Conservation (phyloP, 495 filamentous ascomycete species). For the Parmelia sp. region DNA sequence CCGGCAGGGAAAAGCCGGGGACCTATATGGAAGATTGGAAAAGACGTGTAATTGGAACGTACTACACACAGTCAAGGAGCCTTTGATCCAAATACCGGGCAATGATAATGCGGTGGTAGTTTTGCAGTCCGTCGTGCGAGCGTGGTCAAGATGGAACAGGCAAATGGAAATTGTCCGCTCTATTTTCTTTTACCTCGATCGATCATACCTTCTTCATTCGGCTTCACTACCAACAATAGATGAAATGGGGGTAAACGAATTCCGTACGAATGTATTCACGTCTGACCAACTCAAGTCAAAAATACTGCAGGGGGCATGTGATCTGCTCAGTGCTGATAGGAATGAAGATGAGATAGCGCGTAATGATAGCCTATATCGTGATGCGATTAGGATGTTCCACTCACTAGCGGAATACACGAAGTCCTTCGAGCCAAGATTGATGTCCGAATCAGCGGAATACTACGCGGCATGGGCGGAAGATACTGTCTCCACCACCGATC, state of each 20-base stretch:
- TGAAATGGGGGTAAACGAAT: constrained; percentile 52
- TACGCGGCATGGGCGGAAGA: constrained; percentile 59
- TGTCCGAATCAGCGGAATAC: constrained; percentile 58
- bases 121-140: constrained; percentile 55
- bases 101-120: constrained; percentile 53
- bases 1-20: constrained; percentile 60
- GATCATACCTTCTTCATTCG: constrained; percentile 72
- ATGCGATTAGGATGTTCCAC: constrained; percentile 73
- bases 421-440: constrained; percentile 71
- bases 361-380: constrained; percentile 54
- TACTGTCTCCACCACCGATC: constrained; percentile 46
- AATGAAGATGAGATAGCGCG: constrained; percentile 39
- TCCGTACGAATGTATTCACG: constrained; percentile 50
- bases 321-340: constrained; percentile 69
- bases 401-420: constrained; percentile 69
- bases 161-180: constrained; percentile 72
- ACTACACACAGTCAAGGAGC: constrained; percentile 46
- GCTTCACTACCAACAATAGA: constrained; percentile 50
- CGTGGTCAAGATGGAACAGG: constrained; percentile 73
- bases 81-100: constrained; percentile 45
- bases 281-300: constrained; percentile 46
- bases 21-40: constrained; percentile 56
- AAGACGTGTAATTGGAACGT: constrained; percentile 59
- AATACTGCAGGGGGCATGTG: constrained; percentile 65
- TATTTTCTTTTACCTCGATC: constrained; percentile 88